phyloP scores from a whole-genome alignment of 1,284 basidiomycete species.

The Pseudomicrostroma phylloplanum region DNA sequence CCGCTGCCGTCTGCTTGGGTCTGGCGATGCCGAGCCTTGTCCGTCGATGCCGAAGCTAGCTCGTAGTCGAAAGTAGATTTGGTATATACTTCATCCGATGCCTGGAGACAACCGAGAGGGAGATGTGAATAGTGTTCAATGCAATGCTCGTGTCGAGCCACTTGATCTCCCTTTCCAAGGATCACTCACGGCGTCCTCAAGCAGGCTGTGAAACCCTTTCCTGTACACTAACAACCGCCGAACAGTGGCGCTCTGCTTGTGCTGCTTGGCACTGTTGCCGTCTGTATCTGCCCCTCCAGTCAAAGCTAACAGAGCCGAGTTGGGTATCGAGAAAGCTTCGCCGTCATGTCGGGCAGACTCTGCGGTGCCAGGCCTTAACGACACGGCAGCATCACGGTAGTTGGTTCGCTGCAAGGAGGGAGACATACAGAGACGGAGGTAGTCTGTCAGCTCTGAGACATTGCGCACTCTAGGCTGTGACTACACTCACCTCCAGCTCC shows the following conservation, averaged over 20 bases:
- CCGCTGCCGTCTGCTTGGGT: no score
- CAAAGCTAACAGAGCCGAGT: conserved; percentile 6
- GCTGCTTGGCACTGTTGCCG: neutral
- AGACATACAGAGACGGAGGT: neutral
- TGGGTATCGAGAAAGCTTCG: conserved; percentile 7
- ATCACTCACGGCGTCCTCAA: conserved; percentile 16
- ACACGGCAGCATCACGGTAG: conserved; percentile 3
- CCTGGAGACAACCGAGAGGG: conserved; percentile 3
- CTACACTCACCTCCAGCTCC: conserved; percentile 15
- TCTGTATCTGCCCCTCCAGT: neutral
- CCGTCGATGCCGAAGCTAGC: neutral
- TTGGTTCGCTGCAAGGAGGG: neutral
- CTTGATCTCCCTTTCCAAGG: neutral
- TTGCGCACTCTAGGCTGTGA: no score
- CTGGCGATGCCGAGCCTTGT: neutral
- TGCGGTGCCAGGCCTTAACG: conserved; percentile 1
- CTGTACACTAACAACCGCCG: conserved; percentile 14
- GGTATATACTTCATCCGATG: conserved; percentile 8
- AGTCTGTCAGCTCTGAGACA: no score
- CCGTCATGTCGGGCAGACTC: conserved; percentile 6
- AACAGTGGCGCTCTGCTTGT: conserved; percentile 15
- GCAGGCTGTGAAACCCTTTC: conserved; percentile 11
- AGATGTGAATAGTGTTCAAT: no score
- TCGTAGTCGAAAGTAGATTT: conserved; percentile 8
- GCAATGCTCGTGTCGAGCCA: neutral